Base-by-base conservation (phyloP, 768 basidiomycete species). In the Paxillus rubicundulus region DNA sequence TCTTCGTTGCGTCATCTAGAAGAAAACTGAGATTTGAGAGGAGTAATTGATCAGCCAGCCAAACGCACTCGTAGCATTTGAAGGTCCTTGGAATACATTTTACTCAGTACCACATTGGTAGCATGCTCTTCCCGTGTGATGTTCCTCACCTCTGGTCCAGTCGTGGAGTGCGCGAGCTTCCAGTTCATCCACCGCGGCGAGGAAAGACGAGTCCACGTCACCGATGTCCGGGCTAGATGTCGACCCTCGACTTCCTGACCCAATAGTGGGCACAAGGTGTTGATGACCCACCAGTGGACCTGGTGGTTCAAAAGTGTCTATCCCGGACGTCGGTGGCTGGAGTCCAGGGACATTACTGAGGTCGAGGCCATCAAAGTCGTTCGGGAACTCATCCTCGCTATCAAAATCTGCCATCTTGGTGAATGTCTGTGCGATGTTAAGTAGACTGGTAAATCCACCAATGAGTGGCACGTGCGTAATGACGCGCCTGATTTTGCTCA, bases 361-460 rank as follows among this genome's bases (percentile, higher is more conserved):
- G 55, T 77, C 73, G 18, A 82, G 41, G 14, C 74, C 76, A 4
- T 75, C 75, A 52, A 84, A 80, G 20, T 78, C 76, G 59, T 85
- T 84, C 0, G 76, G 77, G 51, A 79, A 87, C 49, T 82, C 77
- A 59, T 85, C 81, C n/a, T 71, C 70, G 1, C 59, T 61, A 30
- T 60, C 60, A 1, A 27, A 41, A 49, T 60, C 60, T 32, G 65
- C 44, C 70, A 71, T 71, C 41, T 41, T 42, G 36, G 34, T 21
- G 27, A 33, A 37, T 44, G 30, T 37, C 45, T 17, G 51, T 24
- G 21, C 14, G 41, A 9, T 24, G 20, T 21, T 43, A 12, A 6
- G 9, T 30, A 30, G 30, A 8, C 30, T 30, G 1, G 1, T 30
- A 10, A 30, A 30, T 24, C 24, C 24, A 24, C 3, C 24, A 24